phyloP scores from a whole-genome alignment of 352 stramenopile species.

The Phytophthora megakarya region DNA sequence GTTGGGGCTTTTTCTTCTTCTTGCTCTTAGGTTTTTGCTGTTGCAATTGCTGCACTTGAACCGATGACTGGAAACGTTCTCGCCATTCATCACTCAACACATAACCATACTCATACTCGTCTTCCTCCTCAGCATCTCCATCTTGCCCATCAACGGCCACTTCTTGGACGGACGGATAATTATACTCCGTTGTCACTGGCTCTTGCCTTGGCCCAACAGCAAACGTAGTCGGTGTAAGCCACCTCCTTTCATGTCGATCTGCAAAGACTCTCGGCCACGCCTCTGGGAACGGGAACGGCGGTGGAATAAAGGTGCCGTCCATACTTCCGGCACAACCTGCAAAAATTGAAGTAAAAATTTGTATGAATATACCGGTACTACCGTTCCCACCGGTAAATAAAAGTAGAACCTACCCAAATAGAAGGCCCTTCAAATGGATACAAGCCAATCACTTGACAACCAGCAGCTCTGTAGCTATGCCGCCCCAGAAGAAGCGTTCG shows the following conservation, averaged over 20 bases:
- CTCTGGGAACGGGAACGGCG: conserved; percentile 81
- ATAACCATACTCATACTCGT: conserved; percentile 75
- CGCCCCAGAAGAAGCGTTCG: conserved; percentile 43
- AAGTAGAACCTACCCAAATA: no score
- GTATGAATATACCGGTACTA: conserved; percentile 4
- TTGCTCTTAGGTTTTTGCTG: conserved; percentile 7
- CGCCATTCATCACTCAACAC: conserved; percentile 80
- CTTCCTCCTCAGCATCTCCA: conserved; percentile 14
- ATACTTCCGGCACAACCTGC: conserved; percentile 2
- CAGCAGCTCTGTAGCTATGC: conserved; percentile 27
- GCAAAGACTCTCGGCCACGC: conserved; percentile 57
- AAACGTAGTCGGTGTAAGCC: conserved; percentile 54
- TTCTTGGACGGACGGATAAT: neutral
- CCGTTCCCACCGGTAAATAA: no score
- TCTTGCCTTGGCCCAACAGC: neutral
- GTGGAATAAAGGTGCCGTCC: conserved; percentile 56
- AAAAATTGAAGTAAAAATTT: neutral
- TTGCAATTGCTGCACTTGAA: conserved; percentile 15
- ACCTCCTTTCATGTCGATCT: conserved; percentile 39
- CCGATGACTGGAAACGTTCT: conserved; percentile 45
- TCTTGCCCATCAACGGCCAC: neutral
- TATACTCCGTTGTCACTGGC: neutral
- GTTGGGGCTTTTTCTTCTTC: conserved; percentile 17
- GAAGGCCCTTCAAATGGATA: conserved; percentile 11
- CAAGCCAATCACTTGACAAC: conserved; percentile 14